Base-by-base conservation (phyloP, 352 stramenopile genomes). In the Globisporangium acanthophoron region DNA sequence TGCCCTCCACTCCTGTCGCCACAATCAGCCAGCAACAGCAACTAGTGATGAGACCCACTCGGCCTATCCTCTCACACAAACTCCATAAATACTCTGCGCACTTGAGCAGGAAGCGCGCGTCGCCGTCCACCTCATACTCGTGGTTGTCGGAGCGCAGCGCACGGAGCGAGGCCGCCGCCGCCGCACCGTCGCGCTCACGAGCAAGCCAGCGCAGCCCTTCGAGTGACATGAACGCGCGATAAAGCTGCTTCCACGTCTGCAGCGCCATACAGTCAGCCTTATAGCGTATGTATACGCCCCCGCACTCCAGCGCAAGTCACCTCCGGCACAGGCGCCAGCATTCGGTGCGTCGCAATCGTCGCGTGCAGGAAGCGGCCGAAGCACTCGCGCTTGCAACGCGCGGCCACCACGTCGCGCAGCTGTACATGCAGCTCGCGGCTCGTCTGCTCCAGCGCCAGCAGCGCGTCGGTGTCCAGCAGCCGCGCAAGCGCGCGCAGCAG, bases 81-180 rank as follows among this genome's bases (percentile, higher is more conserved):
- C 3, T 15, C 31, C 11, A 9, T 0, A 18, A 8, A 20, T 21
- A 27, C 16, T 7, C 5, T 9, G 54, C 67, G n/a, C 44, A 87
- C 72, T 74, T 66, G 0, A 90, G 27, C 16, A 90, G 46, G 50
- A 78, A 87, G 9, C 59, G 61, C 24, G 53, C 56, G 16, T 66
- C 69, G 1, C 59, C 44, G 35, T 90, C 80, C 0, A 60, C 46
- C 39, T 63, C 65, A 64, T 90, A 90, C 65, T 90, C 80, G 33
- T 88, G 78, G 43, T 84, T 87, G 52, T 90, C 80, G 0, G 76
- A 81, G 53, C 86, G 85, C 15, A 91, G 62, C 5, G 75, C 70
- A 0, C 81, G 69, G 53, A 91, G 50, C 0, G 75, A 78, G 5
- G 76, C 79, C 51, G 78, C 80, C 27, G 74, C 70, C 51, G 76